Base-by-base conservation (phyloP, 2,329 filamentous ascomycete genomes). In the Beauveria asiatica region DNA sequence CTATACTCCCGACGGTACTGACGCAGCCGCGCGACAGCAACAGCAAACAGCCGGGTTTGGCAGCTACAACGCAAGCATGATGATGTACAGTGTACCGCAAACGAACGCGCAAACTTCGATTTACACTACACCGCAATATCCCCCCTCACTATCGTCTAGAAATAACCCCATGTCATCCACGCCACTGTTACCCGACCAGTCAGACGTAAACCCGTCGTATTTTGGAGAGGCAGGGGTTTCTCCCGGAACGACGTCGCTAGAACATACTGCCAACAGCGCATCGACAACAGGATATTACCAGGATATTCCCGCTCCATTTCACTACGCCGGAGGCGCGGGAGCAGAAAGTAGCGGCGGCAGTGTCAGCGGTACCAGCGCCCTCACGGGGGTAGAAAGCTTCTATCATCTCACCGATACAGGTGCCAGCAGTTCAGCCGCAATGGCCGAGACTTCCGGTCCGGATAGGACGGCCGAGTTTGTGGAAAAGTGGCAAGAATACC, bases 11-110 rank as follows among this genome's bases (percentile, higher is more conserved):
- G 84, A 86, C 63, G 25, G 23, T 37, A 46, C 27, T 39, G 54
- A 27, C 21, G 27, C 54, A 23, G 54, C 45, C 11, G 79, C 81
- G 65, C 79, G 82, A 64, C 80, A 81, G 64, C 45, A 57, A 23
- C 55, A 57, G 45, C 80, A 80, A 68, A 73, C 80, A 63, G 80
- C 80, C 67, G 73, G 72, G 65, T 86, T 84, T 68, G 73, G 76
- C 69, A 77, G 76, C 72, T 88, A 83, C 78, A 85, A 78, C 68
- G 74, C 85, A 58, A 76, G 83, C 59, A 83, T 83, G 64, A 85
- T 93, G 77, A 87, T 94, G 82, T 95, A 95, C 78, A 87, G 86
- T 76, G 87, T 92, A 68, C 78, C 81, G 70, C 85, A 86, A 71
- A 78, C 84, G 68, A 78, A 77, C 63, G 76, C 80, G 64, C 83